Conservation (phyloP, 163 green algal genomes). For the Scenedesmus sp. region DNA sequence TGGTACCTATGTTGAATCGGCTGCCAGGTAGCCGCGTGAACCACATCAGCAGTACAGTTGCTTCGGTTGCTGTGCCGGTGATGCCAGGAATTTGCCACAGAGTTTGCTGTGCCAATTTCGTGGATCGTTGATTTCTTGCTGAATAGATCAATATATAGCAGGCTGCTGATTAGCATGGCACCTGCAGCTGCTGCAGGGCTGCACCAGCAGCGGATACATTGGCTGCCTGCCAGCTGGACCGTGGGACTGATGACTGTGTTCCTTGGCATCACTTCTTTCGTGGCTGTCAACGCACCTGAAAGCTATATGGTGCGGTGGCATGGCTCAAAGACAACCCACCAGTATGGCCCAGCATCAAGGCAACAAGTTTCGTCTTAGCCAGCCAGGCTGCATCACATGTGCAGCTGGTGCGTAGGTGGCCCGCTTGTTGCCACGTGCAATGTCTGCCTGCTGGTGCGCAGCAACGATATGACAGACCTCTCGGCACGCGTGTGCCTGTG, state of each 20-base stretch:
- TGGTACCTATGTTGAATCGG: too few relatives aligned
- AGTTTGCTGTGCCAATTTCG: background rate
- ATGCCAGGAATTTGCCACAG: background rate
- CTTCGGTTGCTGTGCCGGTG: background rate
- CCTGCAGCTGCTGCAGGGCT: background rate
- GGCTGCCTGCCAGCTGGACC: constrained; percentile 37
- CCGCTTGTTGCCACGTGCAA: background rate
- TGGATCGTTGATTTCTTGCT: background rate
- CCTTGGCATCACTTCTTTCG: constrained; percentile 1
- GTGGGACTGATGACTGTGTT: background rate
- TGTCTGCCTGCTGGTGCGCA: too few relatives aligned
- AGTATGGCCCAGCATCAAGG: background rate
- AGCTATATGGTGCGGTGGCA: constrained; percentile 36
- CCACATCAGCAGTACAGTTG: background rate
- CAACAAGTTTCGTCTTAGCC: background rate
- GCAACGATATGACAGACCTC: background rate
- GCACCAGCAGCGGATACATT: constrained; percentile 8
- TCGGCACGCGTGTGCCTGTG: background rate
- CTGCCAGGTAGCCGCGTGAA: too few relatives aligned
- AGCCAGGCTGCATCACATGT: background rate
- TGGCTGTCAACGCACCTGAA: constrained; percentile 31
- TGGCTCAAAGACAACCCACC: background rate
- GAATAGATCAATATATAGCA: background rate
- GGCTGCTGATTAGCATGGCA: background rate
- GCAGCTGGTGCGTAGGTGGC: background rate